phyloP scores from a whole-genome alignment of 1,284 basidiomycete species.

The Mycena citricolor region DNA sequence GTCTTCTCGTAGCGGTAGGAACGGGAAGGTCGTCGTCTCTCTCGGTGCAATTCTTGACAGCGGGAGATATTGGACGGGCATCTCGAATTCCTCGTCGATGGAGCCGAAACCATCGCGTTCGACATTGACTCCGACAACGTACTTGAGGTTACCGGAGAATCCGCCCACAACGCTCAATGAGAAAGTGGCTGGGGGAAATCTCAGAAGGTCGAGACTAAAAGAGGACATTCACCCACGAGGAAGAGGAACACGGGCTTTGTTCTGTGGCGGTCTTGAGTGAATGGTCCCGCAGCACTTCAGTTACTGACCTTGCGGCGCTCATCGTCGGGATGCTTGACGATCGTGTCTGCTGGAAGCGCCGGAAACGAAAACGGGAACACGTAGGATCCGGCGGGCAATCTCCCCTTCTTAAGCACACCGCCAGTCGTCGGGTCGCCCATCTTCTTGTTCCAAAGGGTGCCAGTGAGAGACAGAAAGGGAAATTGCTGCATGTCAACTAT shows the following conservation, averaged over 20 bases:
- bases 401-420: neutral
- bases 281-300: no score
- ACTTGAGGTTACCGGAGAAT: constrained; percentile 16
- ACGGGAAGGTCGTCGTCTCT: constrained; percentile 19
- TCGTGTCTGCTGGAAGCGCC: neutral
- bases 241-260: constrained; percentile 10
- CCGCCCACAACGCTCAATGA: constrained; percentile 4
- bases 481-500: neutral
- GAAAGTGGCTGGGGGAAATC: constrained; percentile 8
- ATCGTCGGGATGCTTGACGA: neutral
- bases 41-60: constrained; percentile 9
- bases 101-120: constrained; percentile 11
- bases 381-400: neutral
- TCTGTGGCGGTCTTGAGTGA: no score
- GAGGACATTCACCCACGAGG: constrained; percentile 9
- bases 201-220: neutral
- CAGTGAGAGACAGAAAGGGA: neutral
- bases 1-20: constrained; percentile 20
- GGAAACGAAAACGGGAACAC: constrained; percentile 1
- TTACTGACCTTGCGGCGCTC: neutral
- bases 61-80: constrained; percentile 17
- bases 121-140: constrained; percentile 15
- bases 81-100: constrained; percentile 21
- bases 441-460: neutral
- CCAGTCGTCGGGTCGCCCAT: neutral